Conservation (phyloP, 768 basidiomycete species). For the Termitomyces bulborhizus region DNA sequence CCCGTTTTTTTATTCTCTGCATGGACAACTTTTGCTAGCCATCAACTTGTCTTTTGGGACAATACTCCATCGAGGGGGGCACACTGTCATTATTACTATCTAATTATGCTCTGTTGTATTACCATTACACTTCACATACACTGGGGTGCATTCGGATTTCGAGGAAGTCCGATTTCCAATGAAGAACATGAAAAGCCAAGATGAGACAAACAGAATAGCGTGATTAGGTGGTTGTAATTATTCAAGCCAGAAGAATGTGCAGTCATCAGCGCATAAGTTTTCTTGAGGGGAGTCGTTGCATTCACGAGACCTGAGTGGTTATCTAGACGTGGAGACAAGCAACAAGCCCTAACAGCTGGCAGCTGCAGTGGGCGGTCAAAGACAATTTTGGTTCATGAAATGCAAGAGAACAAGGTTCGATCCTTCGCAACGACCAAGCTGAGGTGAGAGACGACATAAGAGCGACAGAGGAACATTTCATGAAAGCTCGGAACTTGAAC, state of each 20-base stretch:
- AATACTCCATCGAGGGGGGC: slow-evolving; percentile 1
- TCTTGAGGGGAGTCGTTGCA: neutral
- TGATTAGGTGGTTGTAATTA: neutral
- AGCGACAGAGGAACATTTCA: no score
- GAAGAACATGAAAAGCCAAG: neutral
- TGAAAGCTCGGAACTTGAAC: no score
- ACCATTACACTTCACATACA: neutral
- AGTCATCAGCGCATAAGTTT: slow-evolving; percentile 1
- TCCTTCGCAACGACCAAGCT: no score
- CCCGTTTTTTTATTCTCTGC: slow-evolving; percentile 6
- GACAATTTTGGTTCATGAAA: no score
- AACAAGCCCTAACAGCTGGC: no score
- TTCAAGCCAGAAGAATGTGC: neutral
- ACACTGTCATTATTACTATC: slow-evolving; percentile 17
- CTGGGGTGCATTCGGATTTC: neutral
- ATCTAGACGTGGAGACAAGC: slow-evolving; percentile 22
- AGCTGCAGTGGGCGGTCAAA: no score
- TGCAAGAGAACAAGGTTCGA: no score
- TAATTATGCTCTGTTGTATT: slow-evolving; percentile 14
- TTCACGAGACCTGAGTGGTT: neutral
- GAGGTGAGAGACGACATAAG: no score
- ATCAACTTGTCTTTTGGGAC: slow-evolving; percentile 13
- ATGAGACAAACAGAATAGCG: neutral
- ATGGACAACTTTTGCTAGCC: slow-evolving; percentile 16
- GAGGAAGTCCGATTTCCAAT: neutral